Percentiles rank a stretch among this genome's conserved stretches.
These are phyloP conservation scores for Abelmoschus esculentus DNA, from an alignment of 345 rosid species.

Conservation along the genomic window DNA sequence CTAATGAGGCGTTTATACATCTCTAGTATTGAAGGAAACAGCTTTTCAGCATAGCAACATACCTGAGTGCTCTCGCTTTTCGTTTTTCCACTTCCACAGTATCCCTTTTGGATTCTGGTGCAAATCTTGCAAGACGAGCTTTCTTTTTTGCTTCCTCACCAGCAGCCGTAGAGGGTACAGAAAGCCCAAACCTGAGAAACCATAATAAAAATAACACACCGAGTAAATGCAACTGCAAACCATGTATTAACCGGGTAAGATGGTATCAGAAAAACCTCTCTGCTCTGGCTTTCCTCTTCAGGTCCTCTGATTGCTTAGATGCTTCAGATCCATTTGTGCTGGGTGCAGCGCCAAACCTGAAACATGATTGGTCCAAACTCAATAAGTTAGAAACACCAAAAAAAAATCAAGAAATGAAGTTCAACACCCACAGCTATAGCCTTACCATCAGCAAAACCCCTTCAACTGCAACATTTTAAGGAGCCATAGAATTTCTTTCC, in stretches of 20 bases:
- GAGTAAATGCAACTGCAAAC: background rate
- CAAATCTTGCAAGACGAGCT: conserved; percentile 78
- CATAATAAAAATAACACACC: background rate
- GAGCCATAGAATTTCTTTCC: too few species aligned
- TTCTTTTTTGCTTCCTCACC: conserved; percentile 82
- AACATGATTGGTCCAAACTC: conserved; percentile 4
- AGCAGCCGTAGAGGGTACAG: conserved; percentile 31
- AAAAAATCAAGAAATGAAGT: background rate
- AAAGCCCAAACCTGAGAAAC: conserved; percentile 59
- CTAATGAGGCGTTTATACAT: background rate
- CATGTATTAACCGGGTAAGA: background rate
- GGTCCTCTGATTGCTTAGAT: conserved; percentile 57
- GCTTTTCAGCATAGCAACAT: background rate
- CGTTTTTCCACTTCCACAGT: conserved; percentile 67
- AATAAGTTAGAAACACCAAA: conserved; percentile 5
- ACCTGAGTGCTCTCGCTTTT: conserved; percentile 79
- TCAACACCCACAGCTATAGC: background rate
- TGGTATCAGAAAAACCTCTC: conserved; percentile 49
- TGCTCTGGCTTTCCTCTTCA: conserved; percentile 90
- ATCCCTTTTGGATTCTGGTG: conserved; percentile 42
- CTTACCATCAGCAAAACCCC: background rate
- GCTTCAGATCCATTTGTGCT: conserved; percentile 31
- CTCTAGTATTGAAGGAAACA: background rate
- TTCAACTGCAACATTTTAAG: too few species aligned
- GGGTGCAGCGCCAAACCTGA: conserved; percentile 72